phyloP scores from a whole-genome alignment of 2,329 filamentous ascomycete species.

The Pyricularia grisea region DNA sequence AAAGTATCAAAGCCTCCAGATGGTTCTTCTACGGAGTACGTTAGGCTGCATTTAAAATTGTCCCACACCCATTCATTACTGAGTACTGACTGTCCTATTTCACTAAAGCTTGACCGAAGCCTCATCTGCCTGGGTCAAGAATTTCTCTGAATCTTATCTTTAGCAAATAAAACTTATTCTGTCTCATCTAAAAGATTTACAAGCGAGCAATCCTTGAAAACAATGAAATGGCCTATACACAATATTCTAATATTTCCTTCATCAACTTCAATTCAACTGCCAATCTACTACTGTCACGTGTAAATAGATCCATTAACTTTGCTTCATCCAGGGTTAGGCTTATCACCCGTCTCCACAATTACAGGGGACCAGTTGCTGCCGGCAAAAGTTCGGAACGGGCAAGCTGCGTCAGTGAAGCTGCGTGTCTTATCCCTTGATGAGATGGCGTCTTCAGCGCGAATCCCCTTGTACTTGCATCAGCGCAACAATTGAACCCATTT shows the following conservation, averaged over 20 bases:
- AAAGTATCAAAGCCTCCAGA: neutral
- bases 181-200: too few relatives aligned
- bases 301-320: neutral
- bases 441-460: constrained; percentile 2
- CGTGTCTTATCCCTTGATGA: constrained; percentile 1
- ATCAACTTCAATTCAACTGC: too few relatives aligned
- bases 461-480: neutral
- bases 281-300: neutral
- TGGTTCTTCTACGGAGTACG: neutral
- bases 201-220: too few relatives aligned
- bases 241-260: too few relatives aligned
- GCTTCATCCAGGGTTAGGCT: neutral
- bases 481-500: neutral
- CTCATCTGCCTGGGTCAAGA: too few relatives aligned
- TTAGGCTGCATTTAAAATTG: too few relatives aligned
- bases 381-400: constrained; percentile 4
- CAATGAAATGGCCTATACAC: too few relatives aligned
- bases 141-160: too few relatives aligned
- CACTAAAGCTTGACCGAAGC: too few relatives aligned
- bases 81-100: too few relatives aligned
- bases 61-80: too few relatives aligned
- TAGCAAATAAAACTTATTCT: too few relatives aligned
- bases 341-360: neutral
- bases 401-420: neutral
- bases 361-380: neutral